Conservation (phyloP, 2,329 filamentous ascomycete species). For the Lomentospora prolificans region DNA sequence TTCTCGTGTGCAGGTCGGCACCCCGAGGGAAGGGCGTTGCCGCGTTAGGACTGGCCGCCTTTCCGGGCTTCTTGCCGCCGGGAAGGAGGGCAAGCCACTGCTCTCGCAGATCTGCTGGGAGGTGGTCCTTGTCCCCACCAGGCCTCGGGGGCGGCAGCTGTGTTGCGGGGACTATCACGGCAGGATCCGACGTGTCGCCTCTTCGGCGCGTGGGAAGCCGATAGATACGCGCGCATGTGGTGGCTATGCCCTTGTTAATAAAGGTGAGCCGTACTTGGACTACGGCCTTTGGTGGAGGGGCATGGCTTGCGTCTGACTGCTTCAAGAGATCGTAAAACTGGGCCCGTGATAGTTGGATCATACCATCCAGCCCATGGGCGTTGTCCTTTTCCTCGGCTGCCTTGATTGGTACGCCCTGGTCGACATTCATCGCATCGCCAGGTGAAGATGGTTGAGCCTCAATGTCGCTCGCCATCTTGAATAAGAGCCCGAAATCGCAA, state of each 20-base stretch:
- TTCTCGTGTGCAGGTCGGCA: slow-evolving; percentile 27
- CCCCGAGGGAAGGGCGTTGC: slow-evolving; percentile 13
- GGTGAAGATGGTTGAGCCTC: background rate
- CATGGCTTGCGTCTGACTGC: background rate
- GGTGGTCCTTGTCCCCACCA: slow-evolving; percentile 10
- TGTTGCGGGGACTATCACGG: slow-evolving; percentile 37
- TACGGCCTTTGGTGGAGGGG: slow-evolving; percentile 27
- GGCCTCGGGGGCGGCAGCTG: slow-evolving; percentile 14
- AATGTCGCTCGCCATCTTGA: slow-evolving; percentile 22
- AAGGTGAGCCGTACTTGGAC: slow-evolving; percentile 59
- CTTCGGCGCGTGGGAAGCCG: slow-evolving; percentile 47
- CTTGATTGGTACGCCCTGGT: slow-evolving; percentile 10
- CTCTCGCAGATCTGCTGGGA: slow-evolving; percentile 44
- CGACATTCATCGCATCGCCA: slow-evolving; percentile 11
- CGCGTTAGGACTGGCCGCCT: background rate
- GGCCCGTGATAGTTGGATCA: background rate
- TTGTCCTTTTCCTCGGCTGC: background rate
- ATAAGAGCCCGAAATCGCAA: slow-evolving; percentile 72
- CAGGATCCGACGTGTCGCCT: slow-evolving; percentile 11
- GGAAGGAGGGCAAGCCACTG: slow-evolving; percentile 61
- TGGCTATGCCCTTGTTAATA: slow-evolving; percentile 59
- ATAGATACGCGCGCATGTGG: slow-evolving; percentile 72
- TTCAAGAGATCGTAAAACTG: slow-evolving; percentile 10
- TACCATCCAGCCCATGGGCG: background rate
- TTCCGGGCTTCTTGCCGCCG: background rate